A percentile compares a stretch with the other conserved stretches of the same genome.
phyloP scores from a whole-genome alignment of 495 filamentous ascomycete genomes.

The Xylaria grammica region DNA sequence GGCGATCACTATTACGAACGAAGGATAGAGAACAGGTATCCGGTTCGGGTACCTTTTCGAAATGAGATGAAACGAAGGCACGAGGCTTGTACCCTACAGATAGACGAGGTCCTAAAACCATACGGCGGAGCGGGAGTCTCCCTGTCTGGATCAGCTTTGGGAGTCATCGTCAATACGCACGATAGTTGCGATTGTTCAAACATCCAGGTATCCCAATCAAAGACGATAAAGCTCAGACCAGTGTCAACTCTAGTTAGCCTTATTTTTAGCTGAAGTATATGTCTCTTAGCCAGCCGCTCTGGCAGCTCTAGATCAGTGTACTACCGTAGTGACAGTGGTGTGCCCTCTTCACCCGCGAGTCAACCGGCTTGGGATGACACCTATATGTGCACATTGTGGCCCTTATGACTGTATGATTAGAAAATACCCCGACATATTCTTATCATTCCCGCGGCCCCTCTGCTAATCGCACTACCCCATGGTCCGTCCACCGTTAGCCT shows the following conservation, averaged over 20 bases:
- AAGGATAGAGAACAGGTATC: neutral
- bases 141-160: neutral
- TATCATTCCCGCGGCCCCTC: neutral
- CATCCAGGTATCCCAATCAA: neutral
- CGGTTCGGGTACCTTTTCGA: neutral
- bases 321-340: too few species aligned
- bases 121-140: neutral
- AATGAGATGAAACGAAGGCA: neutral
- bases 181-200: neutral
- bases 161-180: slow-evolving; percentile 9
- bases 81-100: neutral
- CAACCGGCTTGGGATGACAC: slow-evolving; percentile 7
- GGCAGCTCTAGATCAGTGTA: neutral
- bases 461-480: neutral
- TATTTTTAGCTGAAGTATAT: slow-evolving; percentile 2
- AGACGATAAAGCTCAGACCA: neutral
- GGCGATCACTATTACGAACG: neutral
- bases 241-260: neutral
- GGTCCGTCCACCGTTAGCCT: too few species aligned
- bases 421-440: neutral
- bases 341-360: slow-evolving; percentile 1
- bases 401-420: neutral
- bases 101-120: neutral
- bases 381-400: slow-evolving; percentile 6
- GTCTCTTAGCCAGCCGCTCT: neutral